Percentiles rank a stretch among this genome's conserved stretches.
Evolutionary conservation across 2,329 filamentous ascomycete species (phyloP).

Genomic region (Fusarium sp.): DNA sequence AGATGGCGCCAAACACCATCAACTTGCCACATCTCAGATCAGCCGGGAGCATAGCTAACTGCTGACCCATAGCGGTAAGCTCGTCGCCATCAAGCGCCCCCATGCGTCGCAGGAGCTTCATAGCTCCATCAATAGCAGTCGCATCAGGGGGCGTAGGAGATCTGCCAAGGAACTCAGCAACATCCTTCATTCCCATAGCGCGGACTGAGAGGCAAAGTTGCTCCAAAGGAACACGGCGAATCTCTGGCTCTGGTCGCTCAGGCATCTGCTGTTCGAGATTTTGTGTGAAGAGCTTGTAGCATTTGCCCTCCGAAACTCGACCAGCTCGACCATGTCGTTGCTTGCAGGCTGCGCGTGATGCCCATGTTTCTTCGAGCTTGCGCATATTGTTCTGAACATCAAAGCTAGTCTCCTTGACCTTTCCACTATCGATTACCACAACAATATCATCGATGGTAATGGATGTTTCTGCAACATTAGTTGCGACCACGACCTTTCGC

Average conservation of each 20-base stretch:
- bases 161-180: slow-evolving; percentile 82
- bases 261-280: slow-evolving; percentile 88
- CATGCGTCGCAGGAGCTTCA: slow-evolving; percentile 83
- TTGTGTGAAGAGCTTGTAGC: slow-evolving; percentile 94
- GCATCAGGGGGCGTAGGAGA: slow-evolving; percentile 91
- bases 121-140: slow-evolving; percentile 85
- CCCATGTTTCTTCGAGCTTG: slow-evolving; percentile 94
- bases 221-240: slow-evolving; percentile 90
- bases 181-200: slow-evolving; percentile 90
- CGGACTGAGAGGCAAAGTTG: slow-evolving; percentile 94
- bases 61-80: slow-evolving; percentile 89
- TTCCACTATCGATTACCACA: slow-evolving; percentile 92
- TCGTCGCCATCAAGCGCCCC: slow-evolving; percentile 88
- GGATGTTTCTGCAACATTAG: slow-evolving; percentile 97
- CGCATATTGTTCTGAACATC: slow-evolving; percentile 94
- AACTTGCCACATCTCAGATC: slow-evolving; percentile 94
- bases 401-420: slow-evolving; percentile 96
- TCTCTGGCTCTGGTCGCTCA: slow-evolving; percentile 91
- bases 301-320: slow-evolving; percentile 88
- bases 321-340: slow-evolving; percentile 93
- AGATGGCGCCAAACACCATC: slow-evolving; percentile 94
- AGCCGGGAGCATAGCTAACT: slow-evolving; percentile 94
- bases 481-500: slow-evolving; percentile 92
- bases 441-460: slow-evolving; percentile 99
- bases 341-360: slow-evolving; percentile 91